A percentile compares a stretch with the other conserved stretches of the same genome.
phyloP scores from a whole-genome alignment of 2,329 filamentous ascomycete genomes.

The Xylaria sp. region DNA sequence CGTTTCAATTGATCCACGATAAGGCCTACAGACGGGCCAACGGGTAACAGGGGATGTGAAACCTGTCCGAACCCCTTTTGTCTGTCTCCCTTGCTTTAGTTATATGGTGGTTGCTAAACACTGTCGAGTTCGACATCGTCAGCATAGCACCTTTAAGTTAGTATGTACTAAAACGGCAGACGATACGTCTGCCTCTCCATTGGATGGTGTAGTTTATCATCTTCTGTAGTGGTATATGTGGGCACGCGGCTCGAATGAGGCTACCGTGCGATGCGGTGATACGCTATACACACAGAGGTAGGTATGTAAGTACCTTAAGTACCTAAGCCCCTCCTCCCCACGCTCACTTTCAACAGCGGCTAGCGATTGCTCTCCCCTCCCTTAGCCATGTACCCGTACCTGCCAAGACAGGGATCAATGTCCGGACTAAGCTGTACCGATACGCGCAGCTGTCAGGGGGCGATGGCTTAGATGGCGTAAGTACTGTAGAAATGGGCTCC shows the following conservation, averaged over 20 bases:
- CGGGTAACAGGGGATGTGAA: conserved; percentile 12
- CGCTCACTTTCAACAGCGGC: conserved; percentile 7
- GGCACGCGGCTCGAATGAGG: conserved; percentile 1
- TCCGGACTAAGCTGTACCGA: conserved; percentile 8
- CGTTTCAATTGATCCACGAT: background rate
- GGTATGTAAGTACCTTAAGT: background rate
- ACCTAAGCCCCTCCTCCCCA: background rate
- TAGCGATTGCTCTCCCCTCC: background rate
- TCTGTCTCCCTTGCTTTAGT: background rate
- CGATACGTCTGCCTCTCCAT: background rate
- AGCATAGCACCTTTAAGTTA: background rate
- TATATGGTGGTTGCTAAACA: background rate
- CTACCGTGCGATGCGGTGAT: background rate
- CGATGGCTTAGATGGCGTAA: conserved; percentile 6
- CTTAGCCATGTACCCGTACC: conserved; percentile 7
- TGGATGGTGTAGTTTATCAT: background rate
- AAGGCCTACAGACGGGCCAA: background rate
- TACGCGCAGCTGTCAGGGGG: conserved; percentile 29
- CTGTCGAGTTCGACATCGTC: too few species aligned
- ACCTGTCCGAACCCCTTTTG: conserved; percentile 14
- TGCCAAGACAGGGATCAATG: background rate
- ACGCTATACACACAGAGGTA: too few species aligned
- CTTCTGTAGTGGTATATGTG: background rate
- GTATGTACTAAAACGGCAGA: background rate
- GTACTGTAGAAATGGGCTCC: background rate